Base-by-base conservation (phyloP, 2,329 filamentous ascomycete genomes). In the Dactylellina drechsleri region DNA sequence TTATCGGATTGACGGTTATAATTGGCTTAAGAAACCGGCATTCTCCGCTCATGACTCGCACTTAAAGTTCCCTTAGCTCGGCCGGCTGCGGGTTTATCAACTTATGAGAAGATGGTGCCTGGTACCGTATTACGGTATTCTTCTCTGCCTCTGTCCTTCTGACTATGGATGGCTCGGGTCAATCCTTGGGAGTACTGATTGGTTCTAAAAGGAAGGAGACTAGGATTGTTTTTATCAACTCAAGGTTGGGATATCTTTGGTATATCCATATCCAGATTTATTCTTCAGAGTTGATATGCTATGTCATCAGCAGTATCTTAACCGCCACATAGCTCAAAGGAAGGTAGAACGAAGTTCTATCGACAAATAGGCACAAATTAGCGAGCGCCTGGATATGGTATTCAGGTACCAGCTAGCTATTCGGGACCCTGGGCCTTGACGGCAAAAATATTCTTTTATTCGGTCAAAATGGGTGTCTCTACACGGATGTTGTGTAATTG, bases 51-150 rank as follows among this genome's bases (percentile, higher is more conserved):
- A 45, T 70, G 50, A 15, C 16, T 49, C 31, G 6, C 16, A n/a
- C 13, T n/a, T 4, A 18, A 47, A 6, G 28, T 49, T 36, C 15
- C 47, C 8, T 20, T 20, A 20, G 26, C 18, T 47, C 20, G 23
- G 59, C 67, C 10, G 53, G 60, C 60, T 54, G 61, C 50, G 45
- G 31, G 10, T 10, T 36, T 36, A 36, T 36, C 31, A 10, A 36
- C 31, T 36, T 2, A 1, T 36, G 31, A 36, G 31, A 36, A 36
- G 2, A 23, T 23, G 23, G 23, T 20, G 20, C 28, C 36, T 61
- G 28, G 49, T 53, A n/a, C 28, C 40, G 28, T 47, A 74, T 67
- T 66, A 43, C 70, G 62, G 47, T 56, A 74, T 73, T 26, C n/a
- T 36, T 54, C 13, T 53, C 47, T 31, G 53, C 53, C 20, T 57